These are phyloP conservation scores for Leishmania tropica DNA, from an alignment of 208 protist genomes.

Conservation along the genomic window DNA sequence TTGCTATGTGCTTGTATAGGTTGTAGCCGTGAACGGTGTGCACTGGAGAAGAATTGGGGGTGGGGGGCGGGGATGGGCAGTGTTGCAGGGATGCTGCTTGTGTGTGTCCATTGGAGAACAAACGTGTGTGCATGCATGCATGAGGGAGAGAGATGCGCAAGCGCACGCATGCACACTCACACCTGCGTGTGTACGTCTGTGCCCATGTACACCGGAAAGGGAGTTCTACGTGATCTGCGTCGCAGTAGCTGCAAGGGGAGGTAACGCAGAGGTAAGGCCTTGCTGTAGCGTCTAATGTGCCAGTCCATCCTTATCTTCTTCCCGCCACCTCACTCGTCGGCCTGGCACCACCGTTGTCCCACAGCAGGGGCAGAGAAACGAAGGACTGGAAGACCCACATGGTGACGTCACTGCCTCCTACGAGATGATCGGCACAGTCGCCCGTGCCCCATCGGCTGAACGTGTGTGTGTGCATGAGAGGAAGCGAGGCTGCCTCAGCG, in stretches of 20 bases:
- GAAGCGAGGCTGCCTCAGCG: neutral
- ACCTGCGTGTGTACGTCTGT: neutral
- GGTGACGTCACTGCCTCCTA: neutral
- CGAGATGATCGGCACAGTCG: neutral
- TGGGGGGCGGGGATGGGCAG: neutral
- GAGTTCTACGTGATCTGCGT: neutral
- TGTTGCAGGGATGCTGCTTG: neutral
- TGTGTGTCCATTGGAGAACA: neutral
- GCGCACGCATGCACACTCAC: neutral
- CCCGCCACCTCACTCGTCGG: neutral
- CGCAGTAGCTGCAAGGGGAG: neutral
- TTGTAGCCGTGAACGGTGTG: neutral
- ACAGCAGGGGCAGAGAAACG: neutral
- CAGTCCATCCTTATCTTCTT: neutral
- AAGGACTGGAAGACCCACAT: neutral
- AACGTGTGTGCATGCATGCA: neutral
- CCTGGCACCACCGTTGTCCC: neutral
- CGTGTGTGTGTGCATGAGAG: conserved; percentile 7
- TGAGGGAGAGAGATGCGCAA: neutral
- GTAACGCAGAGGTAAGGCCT: neutral
- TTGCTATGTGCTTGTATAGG: neutral
- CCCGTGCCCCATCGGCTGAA: no score
- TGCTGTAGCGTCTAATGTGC: neutral
- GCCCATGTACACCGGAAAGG: neutral
- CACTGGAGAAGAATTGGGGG: no score